A percentile compares a stretch with the other conserved stretches of the same genome.
Conservation (phyloP, 495 filamentous ascomycete genomes). For the Evansstolkia leycettana region DNA sequence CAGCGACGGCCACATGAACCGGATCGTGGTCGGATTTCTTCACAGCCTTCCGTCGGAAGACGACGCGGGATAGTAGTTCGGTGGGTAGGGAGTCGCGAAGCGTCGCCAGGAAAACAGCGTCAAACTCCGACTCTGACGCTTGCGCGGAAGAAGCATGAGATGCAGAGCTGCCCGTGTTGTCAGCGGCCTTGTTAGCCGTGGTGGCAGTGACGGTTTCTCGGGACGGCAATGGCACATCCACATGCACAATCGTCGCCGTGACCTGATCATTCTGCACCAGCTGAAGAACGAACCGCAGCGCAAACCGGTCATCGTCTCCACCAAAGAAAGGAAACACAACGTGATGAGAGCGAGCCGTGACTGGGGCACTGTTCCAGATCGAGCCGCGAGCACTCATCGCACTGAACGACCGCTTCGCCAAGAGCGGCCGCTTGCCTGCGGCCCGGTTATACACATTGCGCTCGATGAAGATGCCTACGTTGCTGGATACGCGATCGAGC, state of each 20-base stretch:
- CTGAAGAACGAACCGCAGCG: conserved; percentile 70
- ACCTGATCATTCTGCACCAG: conserved; percentile 65
- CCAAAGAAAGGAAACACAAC: conserved; percentile 84
- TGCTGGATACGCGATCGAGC: conserved; percentile 47
- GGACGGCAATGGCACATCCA: conserved; percentile 7
- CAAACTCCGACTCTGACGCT: conserved; percentile 14
- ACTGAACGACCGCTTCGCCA: conserved; percentile 37
- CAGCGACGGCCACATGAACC: conserved; percentile 18
- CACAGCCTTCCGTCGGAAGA: conserved; percentile 33
- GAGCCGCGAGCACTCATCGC: conserved; percentile 44
- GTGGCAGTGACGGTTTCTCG: conserved; percentile 1
- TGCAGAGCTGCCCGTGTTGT: too few relatives aligned
- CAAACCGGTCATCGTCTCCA: conserved; percentile 70
- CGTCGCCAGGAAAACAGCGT: conserved; percentile 49
- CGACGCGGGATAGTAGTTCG: conserved; percentile 46
- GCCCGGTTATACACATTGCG: conserved; percentile 39
- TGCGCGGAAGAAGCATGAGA: too few relatives aligned
- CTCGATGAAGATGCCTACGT: conserved; percentile 74
- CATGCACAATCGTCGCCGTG: conserved; percentile 23
- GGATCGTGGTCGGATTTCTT: conserved; percentile 10
- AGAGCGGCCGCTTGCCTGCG: conserved; percentile 29
- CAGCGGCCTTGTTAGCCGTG: background rate
- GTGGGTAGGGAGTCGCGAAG: conserved; percentile 49
- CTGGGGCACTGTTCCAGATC: conserved; percentile 25
- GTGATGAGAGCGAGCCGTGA: conserved; percentile 59